Evolutionary conservation across 441 rosid genomes (phyloP), one percentile per base, ranked within the genome.

Genomic region (Populus trichocarpa): DNA sequence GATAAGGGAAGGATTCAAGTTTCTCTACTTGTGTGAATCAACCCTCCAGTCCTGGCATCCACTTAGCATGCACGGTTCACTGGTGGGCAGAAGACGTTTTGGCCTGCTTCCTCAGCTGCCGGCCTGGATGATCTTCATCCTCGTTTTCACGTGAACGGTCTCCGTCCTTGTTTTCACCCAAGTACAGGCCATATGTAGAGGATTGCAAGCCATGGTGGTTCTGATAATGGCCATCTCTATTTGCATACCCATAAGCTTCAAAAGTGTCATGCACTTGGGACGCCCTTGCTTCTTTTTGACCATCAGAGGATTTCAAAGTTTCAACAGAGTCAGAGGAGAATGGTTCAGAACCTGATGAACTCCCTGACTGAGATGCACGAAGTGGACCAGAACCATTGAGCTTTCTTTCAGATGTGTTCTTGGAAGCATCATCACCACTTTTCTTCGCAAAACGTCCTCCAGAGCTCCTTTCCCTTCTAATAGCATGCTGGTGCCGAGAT

Each of bases 371-470:
- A 73, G 91, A 85, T 73, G 92, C 83, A 30, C 75, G 83, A 40
- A 71, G 75, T 13, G 82, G 86, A 68, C 85, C 87, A 68, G 87
- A 80, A 73, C 80, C 79, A 30, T 78, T 79, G 65, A 70, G 78
- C 81, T 77, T 87, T 78, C 82, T 85, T 75, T 77, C 87, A 65
- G 81, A 79, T 59, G 75, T 81, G 22, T n/a, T 79, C 67, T 80
- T 85, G 35, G 89, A 87, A 83, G 79, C 70, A 70, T 84, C 88
- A 2, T 11, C 78, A 71, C 75, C 86, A 3, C 84, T 84, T 87
- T 93, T 96, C 93, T 89, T 94, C 12, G 97, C 97, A 84, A 96
- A 96, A 35, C 99, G 92, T 35, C 99, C 99, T 70, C 99, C 99
- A 40, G 79, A 87, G 33, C 94, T 92, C 82, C 99, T 89, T 67